Evolutionary conservation across 2,329 filamentous ascomycete species (phyloP).

Genomic region (Lasiodiplodia citricola): DNA sequence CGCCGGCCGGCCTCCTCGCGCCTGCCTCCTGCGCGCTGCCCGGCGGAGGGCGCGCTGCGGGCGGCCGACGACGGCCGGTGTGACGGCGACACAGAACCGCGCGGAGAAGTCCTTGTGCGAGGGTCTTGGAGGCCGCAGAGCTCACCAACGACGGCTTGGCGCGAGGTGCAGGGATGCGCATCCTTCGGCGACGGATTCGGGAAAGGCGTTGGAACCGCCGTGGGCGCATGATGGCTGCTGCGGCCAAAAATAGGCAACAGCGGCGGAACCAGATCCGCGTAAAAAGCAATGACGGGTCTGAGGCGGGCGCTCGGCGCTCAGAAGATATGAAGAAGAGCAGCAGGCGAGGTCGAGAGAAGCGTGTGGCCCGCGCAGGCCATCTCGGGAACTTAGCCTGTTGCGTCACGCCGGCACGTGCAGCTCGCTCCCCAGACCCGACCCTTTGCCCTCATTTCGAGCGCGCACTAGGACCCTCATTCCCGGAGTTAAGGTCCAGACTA

Average conservation of each 20-base stretch:
- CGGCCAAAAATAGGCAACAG: conserved; percentile 24
- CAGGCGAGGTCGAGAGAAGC: conserved; percentile 18
- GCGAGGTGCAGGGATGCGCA: background rate
- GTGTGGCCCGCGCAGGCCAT: background rate
- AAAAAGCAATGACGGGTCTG: conserved; percentile 1
- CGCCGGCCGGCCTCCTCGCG: background rate
- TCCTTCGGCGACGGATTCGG: conserved; percentile 20
- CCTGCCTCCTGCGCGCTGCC: background rate
- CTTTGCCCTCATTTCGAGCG: background rate
- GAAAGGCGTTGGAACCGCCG: conserved; percentile 14
- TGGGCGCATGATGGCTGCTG: conserved; percentile 22
- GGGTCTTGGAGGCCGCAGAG: background rate
- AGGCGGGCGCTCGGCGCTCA: conserved; percentile 5
- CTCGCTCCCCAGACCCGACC: conserved; percentile 9
- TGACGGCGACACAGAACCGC: conserved; percentile 11
- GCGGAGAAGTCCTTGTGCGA: conserved; percentile 21
- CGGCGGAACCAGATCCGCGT: conserved; percentile 16
- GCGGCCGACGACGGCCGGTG: conserved; percentile 3
- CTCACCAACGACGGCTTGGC: conserved; percentile 4
- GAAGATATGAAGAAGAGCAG: conserved; percentile 13
- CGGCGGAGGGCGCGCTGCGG: background rate
- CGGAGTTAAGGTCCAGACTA: conserved; percentile 5
- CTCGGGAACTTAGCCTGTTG: conserved; percentile 1
- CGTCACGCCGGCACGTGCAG: conserved; percentile 14
- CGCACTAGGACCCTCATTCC: conserved; percentile 8